Percentiles rank a stretch among this genome's conserved stretches.
Evolutionary conservation across 371 early-diverging fungal genomes (phyloP).

Genomic region (Mortierella sp.): DNA sequence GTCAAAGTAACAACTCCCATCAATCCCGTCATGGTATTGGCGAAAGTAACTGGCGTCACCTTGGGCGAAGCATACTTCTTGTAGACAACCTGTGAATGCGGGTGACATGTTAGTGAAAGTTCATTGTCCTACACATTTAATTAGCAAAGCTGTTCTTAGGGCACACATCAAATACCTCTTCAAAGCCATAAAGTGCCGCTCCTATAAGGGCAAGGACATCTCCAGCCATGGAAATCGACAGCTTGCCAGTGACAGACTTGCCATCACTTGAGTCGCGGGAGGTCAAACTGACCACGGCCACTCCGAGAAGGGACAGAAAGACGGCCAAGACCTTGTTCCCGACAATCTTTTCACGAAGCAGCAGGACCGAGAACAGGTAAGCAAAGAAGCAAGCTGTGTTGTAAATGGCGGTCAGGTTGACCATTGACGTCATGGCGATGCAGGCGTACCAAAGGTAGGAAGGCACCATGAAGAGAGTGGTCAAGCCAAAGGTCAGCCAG

Average conservation of each 20-base stretch:
- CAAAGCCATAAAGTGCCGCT: slow-evolving; percentile 73
- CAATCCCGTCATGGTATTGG: slow-evolving; percentile 77
- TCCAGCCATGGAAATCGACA: slow-evolving; percentile 53
- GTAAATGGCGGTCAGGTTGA: slow-evolving; percentile 86
- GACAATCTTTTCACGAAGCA: slow-evolving; percentile 75
- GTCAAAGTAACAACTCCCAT: slow-evolving; percentile 74
- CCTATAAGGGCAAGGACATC: slow-evolving; percentile 67
- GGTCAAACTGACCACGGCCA: slow-evolving; percentile 73
- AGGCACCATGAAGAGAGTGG: slow-evolving; percentile 73
- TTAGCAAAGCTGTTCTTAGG: neutral
- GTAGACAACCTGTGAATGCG: slow-evolving; percentile 79
- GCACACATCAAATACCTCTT: slow-evolving; percentile 38
- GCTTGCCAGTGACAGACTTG: slow-evolving; percentile 19
- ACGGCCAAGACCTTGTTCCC: slow-evolving; percentile 75
- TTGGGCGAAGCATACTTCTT: slow-evolving; percentile 81
- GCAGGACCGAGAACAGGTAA: slow-evolving; percentile 80
- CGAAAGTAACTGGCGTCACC: slow-evolving; percentile 64
- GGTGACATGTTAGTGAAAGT: neutral
- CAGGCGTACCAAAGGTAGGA: slow-evolving; percentile 90
- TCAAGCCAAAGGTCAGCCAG: slow-evolving; percentile 61
- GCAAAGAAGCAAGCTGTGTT: slow-evolving; percentile 89
- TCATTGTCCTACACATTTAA: neutral
- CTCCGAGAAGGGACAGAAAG: slow-evolving; percentile 77
- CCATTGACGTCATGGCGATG: slow-evolving; percentile 80
- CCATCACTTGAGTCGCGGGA: slow-evolving; percentile 30